Percentiles rank a stretch among this genome's conserved stretches.
phyloP scores from a whole-genome alignment of 495 filamentous ascomycete species.

The Penicillium angulare region DNA sequence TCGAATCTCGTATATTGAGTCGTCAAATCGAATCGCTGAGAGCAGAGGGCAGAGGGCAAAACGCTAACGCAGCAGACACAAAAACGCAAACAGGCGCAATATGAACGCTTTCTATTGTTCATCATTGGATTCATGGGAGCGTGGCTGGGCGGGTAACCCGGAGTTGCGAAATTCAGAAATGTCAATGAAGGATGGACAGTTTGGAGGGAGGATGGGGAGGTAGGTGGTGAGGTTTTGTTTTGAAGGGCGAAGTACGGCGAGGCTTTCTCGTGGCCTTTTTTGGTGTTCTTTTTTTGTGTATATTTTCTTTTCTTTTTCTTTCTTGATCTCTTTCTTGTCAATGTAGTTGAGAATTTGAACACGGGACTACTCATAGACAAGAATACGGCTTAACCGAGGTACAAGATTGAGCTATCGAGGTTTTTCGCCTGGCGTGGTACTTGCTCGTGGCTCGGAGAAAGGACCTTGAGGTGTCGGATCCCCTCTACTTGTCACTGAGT shows the following conservation, averaged over 20 bases:
- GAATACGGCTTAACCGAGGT: no score
- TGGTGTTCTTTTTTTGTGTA: no score
- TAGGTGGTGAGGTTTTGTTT: background rate
- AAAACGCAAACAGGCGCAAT: conserved; percentile 14
- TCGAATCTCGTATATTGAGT: no score
- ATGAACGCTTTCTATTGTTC: conserved; percentile 29
- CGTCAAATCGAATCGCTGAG: conserved; percentile 1
- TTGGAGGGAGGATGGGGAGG: background rate
- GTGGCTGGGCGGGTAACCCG: conserved; percentile 6
- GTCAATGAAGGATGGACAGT: background rate
- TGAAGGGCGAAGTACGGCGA: no score
- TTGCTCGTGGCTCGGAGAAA: conserved; percentile 12
- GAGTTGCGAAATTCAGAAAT: no score
- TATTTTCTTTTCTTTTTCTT: no score
- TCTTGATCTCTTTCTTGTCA: no score
- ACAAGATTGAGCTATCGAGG: conserved; percentile 1
- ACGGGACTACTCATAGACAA: no score
- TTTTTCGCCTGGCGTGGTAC: conserved; percentile 21
- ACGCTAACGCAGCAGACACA: conserved; percentile 6
- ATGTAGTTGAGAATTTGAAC: no score
- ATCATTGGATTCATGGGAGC: conserved; percentile 25
- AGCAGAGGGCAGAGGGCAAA: background rate
- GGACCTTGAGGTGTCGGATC: conserved; percentile 10
- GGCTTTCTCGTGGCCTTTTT: no score
- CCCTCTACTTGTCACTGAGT: conserved; percentile 17